Conservation (phyloP, 2,329 filamentous ascomycete genomes). For the Colletotrichum navitas region DNA sequence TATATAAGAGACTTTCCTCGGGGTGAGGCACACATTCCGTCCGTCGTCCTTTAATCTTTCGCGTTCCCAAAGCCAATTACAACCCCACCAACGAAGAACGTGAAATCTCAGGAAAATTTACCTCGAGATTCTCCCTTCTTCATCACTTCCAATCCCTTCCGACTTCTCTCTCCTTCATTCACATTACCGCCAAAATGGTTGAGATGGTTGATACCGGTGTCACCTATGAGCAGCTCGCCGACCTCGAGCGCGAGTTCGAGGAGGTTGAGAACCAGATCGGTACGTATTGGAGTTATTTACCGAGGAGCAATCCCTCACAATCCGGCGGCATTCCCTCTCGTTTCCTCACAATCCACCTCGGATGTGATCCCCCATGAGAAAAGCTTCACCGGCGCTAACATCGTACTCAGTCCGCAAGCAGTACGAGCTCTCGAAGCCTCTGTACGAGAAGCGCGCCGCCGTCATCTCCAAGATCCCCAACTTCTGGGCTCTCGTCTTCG, state of each 20-base stretch:
- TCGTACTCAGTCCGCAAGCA: conserved; percentile 76
- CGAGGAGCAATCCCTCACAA: not conserved
- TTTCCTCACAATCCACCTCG: not conserved
- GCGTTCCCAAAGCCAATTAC: conserved; percentile 30
- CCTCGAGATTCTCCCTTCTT: conserved; percentile 7
- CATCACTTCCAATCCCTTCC: not conserved
- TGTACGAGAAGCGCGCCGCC: conserved; percentile 82
- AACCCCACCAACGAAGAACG: conserved; percentile 25
- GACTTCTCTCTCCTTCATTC: not conserved
- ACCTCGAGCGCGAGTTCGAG: conserved; percentile 87
- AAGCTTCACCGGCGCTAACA: conserved; percentile 4
- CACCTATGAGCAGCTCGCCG: conserved; percentile 81
- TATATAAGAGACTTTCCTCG: conserved; percentile 28
- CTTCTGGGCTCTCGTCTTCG: conserved; percentile 96
- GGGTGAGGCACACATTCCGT: conserved; percentile 39
- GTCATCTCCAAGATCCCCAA: conserved; percentile 80
- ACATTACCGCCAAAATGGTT: conserved; percentile 44
- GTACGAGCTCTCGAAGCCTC: conserved; percentile 73
- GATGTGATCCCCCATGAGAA: not conserved
- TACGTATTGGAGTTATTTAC: conserved; percentile 58
- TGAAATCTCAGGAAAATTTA: conserved; percentile 6
- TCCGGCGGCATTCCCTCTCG: too few species aligned
- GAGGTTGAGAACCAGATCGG: conserved; percentile 85
- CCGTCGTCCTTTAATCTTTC: conserved; percentile 43
- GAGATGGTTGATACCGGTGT: conserved; percentile 59